phyloP scores from a whole-genome alignment of 768 basidiomycete species.

The Termitomyces sp. region DNA sequence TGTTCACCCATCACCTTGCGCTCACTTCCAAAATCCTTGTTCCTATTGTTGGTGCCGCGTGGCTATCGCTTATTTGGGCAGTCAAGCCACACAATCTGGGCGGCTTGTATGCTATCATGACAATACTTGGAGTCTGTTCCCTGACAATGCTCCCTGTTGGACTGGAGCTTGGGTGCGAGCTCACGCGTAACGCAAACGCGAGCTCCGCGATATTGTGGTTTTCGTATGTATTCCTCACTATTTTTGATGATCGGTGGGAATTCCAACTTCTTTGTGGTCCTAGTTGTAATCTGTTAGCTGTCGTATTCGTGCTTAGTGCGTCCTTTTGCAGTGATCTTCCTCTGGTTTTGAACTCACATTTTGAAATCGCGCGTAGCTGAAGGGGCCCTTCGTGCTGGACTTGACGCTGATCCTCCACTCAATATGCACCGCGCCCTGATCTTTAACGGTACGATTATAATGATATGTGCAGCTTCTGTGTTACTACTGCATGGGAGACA shows the following conservation, averaged over 20 bases:
- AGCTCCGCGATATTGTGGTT: conserved; percentile 78
- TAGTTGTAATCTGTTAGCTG: conserved; percentile 63
- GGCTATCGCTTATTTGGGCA: conserved; percentile 84
- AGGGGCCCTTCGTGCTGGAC: conserved; percentile 61
- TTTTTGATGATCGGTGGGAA: not conserved
- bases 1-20: conserved; percentile 72
- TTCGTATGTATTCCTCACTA: conserved; percentile 36
- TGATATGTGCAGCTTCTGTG: conserved; percentile 32
- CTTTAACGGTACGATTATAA: conserved; percentile 53
- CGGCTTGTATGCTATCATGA: conserved; percentile 62
- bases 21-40: conserved; percentile 53
- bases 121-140: conserved; percentile 59
- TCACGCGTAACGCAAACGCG: conserved; percentile 75
- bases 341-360: not conserved
- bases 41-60: conserved; percentile 55
- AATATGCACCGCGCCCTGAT: conserved; percentile 70
- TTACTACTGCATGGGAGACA: conserved; percentile 59
- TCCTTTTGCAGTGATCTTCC: not conserved
- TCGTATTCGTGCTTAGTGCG: conserved; percentile 61
- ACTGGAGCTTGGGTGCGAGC: conserved; percentile 74
- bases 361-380: conserved; percentile 36
- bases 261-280: not conserved
- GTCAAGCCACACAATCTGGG: conserved; percentile 58
- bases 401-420: conserved; percentile 58
- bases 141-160: conserved; percentile 71